Base-by-base conservation (phyloP, 768 basidiomycete genomes). In the Phaeotremella fagi region DNA sequence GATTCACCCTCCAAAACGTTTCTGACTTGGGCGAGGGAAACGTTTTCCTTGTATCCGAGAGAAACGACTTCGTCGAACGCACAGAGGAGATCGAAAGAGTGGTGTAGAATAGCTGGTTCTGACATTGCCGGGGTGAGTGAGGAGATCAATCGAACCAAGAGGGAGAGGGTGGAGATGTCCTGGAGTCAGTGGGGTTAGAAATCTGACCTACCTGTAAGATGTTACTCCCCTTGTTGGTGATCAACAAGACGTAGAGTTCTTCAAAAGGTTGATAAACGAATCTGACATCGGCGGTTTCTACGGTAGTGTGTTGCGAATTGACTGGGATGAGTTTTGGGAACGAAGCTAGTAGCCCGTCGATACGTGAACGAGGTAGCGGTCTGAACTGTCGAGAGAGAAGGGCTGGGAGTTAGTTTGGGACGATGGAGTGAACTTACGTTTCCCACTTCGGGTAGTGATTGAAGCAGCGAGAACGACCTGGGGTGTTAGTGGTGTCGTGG, bases 201-300 rank as follows among this genome's bases (percentile, higher is more conserved):
- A 28, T 24, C 27, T 27, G 29, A 61, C 74, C 50, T 44, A 72
- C 75, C 68, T 95, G 95, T 33, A 99, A 79, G 66, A 98, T 98
- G 70, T 99, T 99, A n/a, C 88, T 90, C 6, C 90, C 88, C 75
- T 95, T 97, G 78, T 97, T 98, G 50, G 94, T 98, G 76, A 98
- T 92, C 60, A 98, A 81, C 61, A 98, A 81, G 55, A 98, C 94
- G 76, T 97, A 98, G 23, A 98, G 83, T 73, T 97, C 90, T 75
- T 95, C 91, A 42, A 97, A 82, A 0, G 91, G 90, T 68, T 95
- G 91, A 75, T 94, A 97, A 57, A 97, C 91, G 71, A 90, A 97
- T 64, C 91, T 87, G 46, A 94, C 91, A 75, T 99, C 90, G 33
- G 87, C 76, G 0, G 90, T 95, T 79, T 89, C 92, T 64, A 94